Conservation (phyloP, 805 yeast species). For the Kluyveromyces lactis region DNA sequence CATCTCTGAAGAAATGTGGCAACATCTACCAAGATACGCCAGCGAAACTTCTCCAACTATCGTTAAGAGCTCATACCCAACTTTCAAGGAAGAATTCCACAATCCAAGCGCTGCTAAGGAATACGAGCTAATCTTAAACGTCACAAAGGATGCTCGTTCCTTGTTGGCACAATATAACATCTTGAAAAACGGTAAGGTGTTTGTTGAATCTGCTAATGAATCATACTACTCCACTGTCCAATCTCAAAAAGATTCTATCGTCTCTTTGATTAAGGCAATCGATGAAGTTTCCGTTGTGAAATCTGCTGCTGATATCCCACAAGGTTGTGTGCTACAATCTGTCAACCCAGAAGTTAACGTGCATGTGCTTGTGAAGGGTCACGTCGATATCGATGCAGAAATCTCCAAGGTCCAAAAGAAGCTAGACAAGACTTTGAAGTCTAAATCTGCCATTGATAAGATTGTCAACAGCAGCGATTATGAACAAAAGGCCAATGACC, state of each 20-base stretch:
- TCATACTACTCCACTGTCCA: conserved; percentile 43
- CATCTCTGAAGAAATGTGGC: conserved; percentile 98
- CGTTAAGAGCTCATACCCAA: conserved; percentile 74
- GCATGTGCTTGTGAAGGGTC: conserved; percentile 89
- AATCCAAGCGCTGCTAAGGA: conserved; percentile 60
- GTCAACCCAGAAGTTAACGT: conserved; percentile 77
- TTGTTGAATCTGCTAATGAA: conserved; percentile 55
- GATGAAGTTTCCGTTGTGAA: conserved; percentile 61
- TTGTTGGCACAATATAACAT: conserved; percentile 84
- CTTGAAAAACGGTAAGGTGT: conserved; percentile 79
- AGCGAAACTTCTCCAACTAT: conserved; percentile 64
- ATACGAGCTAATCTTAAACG: conserved; percentile 76
- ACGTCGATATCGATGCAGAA: conserved; percentile 87
- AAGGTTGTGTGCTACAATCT: conserved; percentile 82
- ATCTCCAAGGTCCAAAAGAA: conserved; percentile 75
- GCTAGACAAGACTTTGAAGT: conserved; percentile 54
- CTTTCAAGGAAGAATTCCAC: conserved; percentile 48
- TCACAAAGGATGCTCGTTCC: conserved; percentile 88
- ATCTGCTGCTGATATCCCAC: conserved; percentile 53
- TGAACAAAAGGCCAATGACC: conserved; percentile 72
- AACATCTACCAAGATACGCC: conserved; percentile 85
- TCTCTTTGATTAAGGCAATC: conserved; percentile 86
- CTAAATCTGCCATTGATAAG: conserved; percentile 58
- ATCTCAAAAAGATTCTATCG: conserved; percentile 78
- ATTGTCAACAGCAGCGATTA: conserved; percentile 67